A percentile compares a stretch with the other conserved stretches of the same genome.
Evolutionary conservation across 768 basidiomycete species (phyloP).

Genomic region (Auriscalpium vulgare): DNA sequence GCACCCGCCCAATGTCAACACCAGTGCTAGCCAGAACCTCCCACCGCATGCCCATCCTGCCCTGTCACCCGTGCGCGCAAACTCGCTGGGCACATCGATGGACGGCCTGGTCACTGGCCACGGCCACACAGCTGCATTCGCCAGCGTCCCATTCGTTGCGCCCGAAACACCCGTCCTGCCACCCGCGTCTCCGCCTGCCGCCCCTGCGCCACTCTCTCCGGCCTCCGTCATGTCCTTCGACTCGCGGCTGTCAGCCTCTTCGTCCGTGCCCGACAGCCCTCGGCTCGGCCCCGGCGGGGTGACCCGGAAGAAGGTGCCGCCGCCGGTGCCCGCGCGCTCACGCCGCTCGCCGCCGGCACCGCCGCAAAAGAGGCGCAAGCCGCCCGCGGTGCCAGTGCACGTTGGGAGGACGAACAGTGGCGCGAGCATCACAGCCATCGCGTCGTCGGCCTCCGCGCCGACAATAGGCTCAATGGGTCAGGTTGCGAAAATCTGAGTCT

Average conservation of each 20-base stretch:
- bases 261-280: constrained; percentile 20
- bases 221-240: constrained; percentile 12
- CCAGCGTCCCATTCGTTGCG: too few relatives aligned
- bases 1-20: constrained; percentile 5
- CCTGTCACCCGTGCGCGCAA: constrained; percentile 4
- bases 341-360: constrained; percentile 53
- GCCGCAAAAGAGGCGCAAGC: constrained; percentile 57
- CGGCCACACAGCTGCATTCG: constrained; percentile 8
- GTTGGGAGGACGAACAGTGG: constrained; percentile 37
- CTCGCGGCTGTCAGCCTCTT: constrained; percentile 20
- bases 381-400: constrained; percentile 55
- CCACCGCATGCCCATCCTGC: neutral
- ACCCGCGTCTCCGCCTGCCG: constrained; percentile 6
- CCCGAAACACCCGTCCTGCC: too few relatives aligned
- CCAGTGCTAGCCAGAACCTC: neutral
- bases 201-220: constrained; percentile 11
- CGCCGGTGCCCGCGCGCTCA: constrained; percentile 5
- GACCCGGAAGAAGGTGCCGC: constrained; percentile 5
- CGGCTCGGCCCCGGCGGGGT: constrained; percentile 4
- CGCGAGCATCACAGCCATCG: constrained; percentile 53
- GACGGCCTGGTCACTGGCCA: constrained; percentile 19
- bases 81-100: constrained; percentile 18
- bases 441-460: constrained; percentile 26
- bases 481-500: neutral
- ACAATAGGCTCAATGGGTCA: constrained; percentile 3